These are phyloP conservation scores for Hymenoscyphus linearis DNA, from an alignment of 2,329 filamentous ascomycete genomes.

Conservation along the genomic window DNA sequence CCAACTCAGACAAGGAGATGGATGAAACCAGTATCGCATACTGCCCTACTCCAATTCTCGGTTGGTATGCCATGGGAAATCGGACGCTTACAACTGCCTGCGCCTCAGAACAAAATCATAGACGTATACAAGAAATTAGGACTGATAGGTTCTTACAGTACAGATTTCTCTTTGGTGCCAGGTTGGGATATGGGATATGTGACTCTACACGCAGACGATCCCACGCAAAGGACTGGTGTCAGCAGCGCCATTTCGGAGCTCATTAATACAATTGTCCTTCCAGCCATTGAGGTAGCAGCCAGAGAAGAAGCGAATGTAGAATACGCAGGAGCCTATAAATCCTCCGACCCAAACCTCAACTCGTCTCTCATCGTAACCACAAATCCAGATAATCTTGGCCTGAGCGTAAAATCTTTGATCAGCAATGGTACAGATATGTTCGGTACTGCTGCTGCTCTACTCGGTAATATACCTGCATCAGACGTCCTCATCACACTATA, in stretches of 20 bases:
- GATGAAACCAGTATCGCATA: constrained; percentile 16
- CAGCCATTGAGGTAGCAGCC: constrained; percentile 9
- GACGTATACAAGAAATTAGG: constrained; percentile 16
- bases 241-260: neutral
- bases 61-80: constrained; percentile 19
- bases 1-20: constrained; percentile 10
- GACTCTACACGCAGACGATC: constrained; percentile 1
- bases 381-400: constrained; percentile 2
- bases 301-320: constrained; percentile 5
- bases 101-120: neutral
- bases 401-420: constrained; percentile 6
- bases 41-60: constrained; percentile 4
- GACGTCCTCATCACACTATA: constrained; percentile 2
- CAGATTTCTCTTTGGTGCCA: constrained; percentile 7
- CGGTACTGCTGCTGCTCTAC: neutral
- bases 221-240: neutral
- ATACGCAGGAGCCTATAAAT: constrained; percentile 9
- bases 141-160: constrained; percentile 7
- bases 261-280: constrained; percentile 7
- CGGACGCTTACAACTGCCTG: constrained; percentile 3
- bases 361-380: constrained; percentile 11
- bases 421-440: constrained; percentile 12
- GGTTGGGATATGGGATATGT: constrained; percentile 14
- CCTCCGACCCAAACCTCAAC: constrained; percentile 4
- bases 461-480: neutral